Percentiles rank a stretch among this genome's conserved stretches.
These are phyloP conservation scores for Cajanus cajan DNA, from an alignment of 306 rosid genomes.

Conservation along the genomic window DNA sequence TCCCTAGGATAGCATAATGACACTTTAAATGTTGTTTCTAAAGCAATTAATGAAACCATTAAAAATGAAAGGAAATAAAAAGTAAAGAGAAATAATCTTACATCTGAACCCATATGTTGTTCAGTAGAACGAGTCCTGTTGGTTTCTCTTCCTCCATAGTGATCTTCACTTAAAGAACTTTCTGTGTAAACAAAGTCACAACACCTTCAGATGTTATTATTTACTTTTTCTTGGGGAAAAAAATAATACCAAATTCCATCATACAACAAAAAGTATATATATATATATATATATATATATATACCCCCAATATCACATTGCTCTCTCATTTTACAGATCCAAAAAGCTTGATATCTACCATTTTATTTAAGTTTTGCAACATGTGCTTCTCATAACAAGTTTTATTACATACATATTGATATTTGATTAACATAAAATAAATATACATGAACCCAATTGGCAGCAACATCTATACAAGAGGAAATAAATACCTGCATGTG, in stretches of 20 bases:
- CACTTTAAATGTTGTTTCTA: neutral
- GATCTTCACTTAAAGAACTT: slow-evolving; percentile 57
- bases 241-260: neutral
- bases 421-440: too few relatives aligned
- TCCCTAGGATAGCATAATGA: neutral
- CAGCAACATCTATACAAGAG: neutral
- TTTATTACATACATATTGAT: too few relatives aligned
- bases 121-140: slow-evolving; percentile 39
- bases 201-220: slow-evolving; percentile 19
- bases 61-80: neutral
- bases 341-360: neutral
- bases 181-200: slow-evolving; percentile 48
- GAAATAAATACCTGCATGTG: slow-evolving; percentile 41
- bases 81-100: slow-evolving; percentile 33
- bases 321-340: neutral
- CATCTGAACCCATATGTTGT: slow-evolving; percentile 41
- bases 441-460: neutral
- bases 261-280: neutral
- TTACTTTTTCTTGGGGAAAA: slow-evolving; percentile 12
- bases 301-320: neutral
- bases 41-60: neutral
- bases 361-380: neutral
- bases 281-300: too few relatives aligned
- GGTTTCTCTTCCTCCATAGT: slow-evolving; percentile 33
- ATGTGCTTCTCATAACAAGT: too few relatives aligned